These are phyloP conservation scores for Euphorbia pulcherrima DNA, from an alignment of 345 rosid species.

Conservation along the genomic window DNA sequence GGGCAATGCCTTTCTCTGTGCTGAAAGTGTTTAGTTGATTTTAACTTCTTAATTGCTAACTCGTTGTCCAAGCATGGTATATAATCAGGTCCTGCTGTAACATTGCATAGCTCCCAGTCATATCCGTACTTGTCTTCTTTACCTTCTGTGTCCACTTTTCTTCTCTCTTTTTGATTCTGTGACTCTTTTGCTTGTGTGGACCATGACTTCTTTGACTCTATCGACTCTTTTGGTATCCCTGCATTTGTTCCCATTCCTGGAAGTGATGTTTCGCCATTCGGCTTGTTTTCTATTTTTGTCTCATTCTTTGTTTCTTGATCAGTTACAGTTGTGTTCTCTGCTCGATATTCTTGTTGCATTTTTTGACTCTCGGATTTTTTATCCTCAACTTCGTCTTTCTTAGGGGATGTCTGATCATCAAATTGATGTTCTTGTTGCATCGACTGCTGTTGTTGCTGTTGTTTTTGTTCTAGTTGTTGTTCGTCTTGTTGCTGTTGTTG, in stretches of 20 bases:
- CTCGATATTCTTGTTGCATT: background rate
- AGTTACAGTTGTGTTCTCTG: background rate
- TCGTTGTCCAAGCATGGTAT: constrained; percentile 93
- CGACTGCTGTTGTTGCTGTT: background rate
- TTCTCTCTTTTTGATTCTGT: constrained; percentile 28
- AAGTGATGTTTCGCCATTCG: constrained; percentile 23
- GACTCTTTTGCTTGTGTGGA: constrained; percentile 28
- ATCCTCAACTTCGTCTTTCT: constrained; percentile 17
- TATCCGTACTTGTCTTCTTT: constrained; percentile 16
- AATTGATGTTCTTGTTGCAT: background rate
- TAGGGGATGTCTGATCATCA: constrained; percentile 6
- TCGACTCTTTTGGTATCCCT: constrained; percentile 60
- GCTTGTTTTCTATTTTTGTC: constrained; percentile 10
- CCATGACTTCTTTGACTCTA: constrained; percentile 28
- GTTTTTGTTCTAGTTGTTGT: background rate
- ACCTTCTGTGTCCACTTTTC: constrained; percentile 13
- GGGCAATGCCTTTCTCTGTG: constrained; percentile 98
- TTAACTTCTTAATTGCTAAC: constrained; percentile 54
- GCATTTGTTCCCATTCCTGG: constrained; percentile 25
- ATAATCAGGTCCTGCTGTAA: constrained; percentile 72
- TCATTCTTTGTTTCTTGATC: constrained; percentile 24
- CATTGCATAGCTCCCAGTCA: constrained; percentile 71
- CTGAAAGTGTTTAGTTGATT: constrained; percentile 58
- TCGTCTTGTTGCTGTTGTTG: background rate
- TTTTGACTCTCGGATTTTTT: constrained; percentile 5